Evolutionary conservation across 2,329 filamentous ascomycete genomes (phyloP), one percentile per base, ranked within the genome.

Genomic region (Parafenestella ontariensis): DNA sequence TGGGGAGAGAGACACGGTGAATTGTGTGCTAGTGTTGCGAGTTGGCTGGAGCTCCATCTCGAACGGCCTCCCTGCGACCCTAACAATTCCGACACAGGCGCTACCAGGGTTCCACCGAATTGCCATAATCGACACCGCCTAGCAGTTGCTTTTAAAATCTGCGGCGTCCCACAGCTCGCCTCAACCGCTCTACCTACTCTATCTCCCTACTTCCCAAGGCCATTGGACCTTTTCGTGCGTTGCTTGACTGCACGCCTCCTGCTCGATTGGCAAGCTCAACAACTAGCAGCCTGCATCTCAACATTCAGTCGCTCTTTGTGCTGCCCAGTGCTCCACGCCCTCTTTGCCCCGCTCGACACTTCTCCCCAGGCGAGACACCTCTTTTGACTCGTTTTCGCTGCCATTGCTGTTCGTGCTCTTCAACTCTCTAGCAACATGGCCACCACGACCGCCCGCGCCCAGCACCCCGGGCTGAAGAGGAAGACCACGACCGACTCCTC

Each of bases 381-480:
- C 48, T 34, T 36, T 54, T 44, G 29, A 28, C 44, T 23, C 46
- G 23, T 39, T 20, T 41, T 41, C 36, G 45, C 42, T 41, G 39
- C 39, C 56, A 41, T 28, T 31, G 46, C 46, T 24, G 40, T 48
- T 39, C 33, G n/a, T n/a, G n/a, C 46, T 49, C 46, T 15, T 31
- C 41, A 18, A 31, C 44, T 37, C 13, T 46, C 49, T 15, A 13
- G 21, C 40, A 42, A 46, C 48, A 75, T 75, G 72, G 71, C 72
- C 48, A 81, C 83, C 59, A 84, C 83, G 34, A 85, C 83, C 45
- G 82, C 82, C 64, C 79, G 83, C 47, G 77, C 83, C 54, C 82
- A 83, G 65, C 80, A 80, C 67, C 74, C 77, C 34, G 70, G 74
- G 58, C 62, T 78, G 60, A 74, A 71, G 69, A 77, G 80, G 61